phyloP scores from a whole-genome alignment of 768 basidiomycete genomes.

The Termitomyces sp. region DNA sequence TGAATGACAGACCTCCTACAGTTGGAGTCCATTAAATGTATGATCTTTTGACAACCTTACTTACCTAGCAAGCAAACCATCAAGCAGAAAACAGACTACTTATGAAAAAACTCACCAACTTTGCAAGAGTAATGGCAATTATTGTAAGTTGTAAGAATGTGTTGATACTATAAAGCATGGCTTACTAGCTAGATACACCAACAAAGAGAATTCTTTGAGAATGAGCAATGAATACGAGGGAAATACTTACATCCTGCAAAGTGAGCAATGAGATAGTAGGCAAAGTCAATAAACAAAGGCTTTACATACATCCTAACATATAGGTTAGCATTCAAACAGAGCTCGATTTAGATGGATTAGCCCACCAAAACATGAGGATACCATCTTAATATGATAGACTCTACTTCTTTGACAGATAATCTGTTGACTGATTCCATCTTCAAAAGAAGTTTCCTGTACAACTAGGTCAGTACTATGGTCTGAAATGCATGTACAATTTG shows the following conservation, averaged over 20 bases:
- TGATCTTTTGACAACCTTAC: no score
- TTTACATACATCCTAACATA: background rate
- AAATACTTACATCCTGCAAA: background rate
- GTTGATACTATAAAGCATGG: background rate
- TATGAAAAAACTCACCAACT: background rate
- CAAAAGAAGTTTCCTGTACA: constrained; percentile 5
- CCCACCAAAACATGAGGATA: constrained; percentile 13
- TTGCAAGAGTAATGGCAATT: background rate
- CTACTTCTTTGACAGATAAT: constrained; percentile 5
- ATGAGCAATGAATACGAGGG: background rate
- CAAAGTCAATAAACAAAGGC: background rate
- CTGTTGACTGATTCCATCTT: constrained; percentile 1
- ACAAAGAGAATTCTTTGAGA: background rate
- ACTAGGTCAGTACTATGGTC: background rate
- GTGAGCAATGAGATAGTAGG: background rate
- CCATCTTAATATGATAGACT: constrained; percentile 5
- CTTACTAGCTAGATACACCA: background rate
- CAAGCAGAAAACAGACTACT: background rate
- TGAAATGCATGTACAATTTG: background rate
- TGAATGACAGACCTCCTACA: no score
- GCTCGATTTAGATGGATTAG: background rate
- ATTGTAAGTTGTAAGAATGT: background rate
- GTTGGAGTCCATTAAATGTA: no score
- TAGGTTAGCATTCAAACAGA: background rate
- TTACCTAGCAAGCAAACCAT: no score